Evolutionary conservation across 2,329 filamentous ascomycete genomes (phyloP), one percentile per base, ranked within the genome.

Genomic region (Ceratocystis alfenasii): DNA sequence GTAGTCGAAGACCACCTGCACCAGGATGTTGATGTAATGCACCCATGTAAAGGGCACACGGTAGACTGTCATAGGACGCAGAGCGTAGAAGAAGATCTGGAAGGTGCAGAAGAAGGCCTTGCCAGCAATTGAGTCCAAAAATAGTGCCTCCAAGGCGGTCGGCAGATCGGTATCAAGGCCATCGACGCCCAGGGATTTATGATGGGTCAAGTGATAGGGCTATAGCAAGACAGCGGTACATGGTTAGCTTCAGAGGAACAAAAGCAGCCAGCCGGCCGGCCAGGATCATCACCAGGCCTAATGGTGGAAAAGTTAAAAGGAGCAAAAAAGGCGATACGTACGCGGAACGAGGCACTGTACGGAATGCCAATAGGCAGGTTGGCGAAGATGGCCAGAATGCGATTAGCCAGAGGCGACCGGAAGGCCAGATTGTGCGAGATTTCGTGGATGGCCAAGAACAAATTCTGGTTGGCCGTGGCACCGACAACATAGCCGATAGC

Each of bases 41-140:
- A 96, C 85, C 73, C 82, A 82, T 64, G 93, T 96, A 75, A 97
- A 84, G 46, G 93, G 90, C 4, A 97, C 82, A 71, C 85, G 84
- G 82, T 96, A 96, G 71, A 99, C 83, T 77, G 92, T 87, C 88
- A 97, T 96, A 68, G 94, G 94, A 17, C 94, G 89, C 63, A 99
- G 77, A 72, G 94, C 94, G 79, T 99, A 99, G 83, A 99, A 99
- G 74, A 99, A 83, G 76, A 99, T 96, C 78, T 99, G 94, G 79
- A 96, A 99, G 70, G 94, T 99, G 79, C 89, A 93, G 83, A 99
- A 99, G 80, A 99, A 99, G 70, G 94, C 87, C 78, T 99, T 99
- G 75, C 94, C 94, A 20, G 93, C 84, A 71, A 99, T 87, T 6
- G 91, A 96, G 79, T 99, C 89, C 72, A 99, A 87, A 75, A 99